A percentile compares a stretch with the other conserved stretches of the same genome.
Conservation (phyloP, 1,139 yeast species). For the Pichia sp. region DNA sequence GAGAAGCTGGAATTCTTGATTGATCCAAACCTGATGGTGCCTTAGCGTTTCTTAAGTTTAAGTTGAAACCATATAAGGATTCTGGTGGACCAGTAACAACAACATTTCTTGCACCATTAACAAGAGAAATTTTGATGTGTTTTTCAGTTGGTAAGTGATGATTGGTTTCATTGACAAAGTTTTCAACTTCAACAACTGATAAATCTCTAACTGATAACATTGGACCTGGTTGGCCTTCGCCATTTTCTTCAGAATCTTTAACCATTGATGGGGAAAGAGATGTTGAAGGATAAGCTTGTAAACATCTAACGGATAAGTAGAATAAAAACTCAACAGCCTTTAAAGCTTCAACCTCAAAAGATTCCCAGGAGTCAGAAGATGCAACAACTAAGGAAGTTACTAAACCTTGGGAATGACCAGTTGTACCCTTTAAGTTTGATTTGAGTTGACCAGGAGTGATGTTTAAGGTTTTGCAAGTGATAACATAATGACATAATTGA, state of each 20-base stretch:
- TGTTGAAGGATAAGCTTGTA: conserved; percentile 86
- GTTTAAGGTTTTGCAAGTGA: conserved; percentile 80
- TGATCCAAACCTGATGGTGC: conserved; percentile 94
- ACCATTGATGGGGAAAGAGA: conserved; percentile 90
- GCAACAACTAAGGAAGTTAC: conserved; percentile 91
- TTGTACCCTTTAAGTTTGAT: conserved; percentile 67
- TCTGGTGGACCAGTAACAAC: conserved; percentile 98
- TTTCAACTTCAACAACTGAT: conserved; percentile 70
- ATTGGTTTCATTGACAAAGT: conserved; percentile 78
- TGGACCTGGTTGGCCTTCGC: conserved; percentile 96
- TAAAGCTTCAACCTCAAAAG: conserved; percentile 63
- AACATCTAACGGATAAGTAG: conserved; percentile 90
- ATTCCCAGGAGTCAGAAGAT: conserved; percentile 78
- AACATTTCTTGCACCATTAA: conserved; percentile 92
- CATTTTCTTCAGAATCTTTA: conserved; percentile 87
- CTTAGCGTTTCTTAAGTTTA: conserved; percentile 86
- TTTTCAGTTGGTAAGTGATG: conserved; percentile 87
- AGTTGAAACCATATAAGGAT: conserved; percentile 93
- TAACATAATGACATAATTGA: conserved; percentile 88
- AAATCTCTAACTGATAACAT: conserved; percentile 93
- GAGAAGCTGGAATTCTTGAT: conserved; percentile 85
- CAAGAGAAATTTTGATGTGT: conserved; percentile 82
- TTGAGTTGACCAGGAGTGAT: conserved; percentile 86
- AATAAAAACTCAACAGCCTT: conserved; percentile 81
- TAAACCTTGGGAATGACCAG: conserved; percentile 98